Evolutionary conservation across 345 rosid genomes (phyloP), one percentile per base, ranked within the genome.

Genomic region (Anastatica hierochuntica): DNA sequence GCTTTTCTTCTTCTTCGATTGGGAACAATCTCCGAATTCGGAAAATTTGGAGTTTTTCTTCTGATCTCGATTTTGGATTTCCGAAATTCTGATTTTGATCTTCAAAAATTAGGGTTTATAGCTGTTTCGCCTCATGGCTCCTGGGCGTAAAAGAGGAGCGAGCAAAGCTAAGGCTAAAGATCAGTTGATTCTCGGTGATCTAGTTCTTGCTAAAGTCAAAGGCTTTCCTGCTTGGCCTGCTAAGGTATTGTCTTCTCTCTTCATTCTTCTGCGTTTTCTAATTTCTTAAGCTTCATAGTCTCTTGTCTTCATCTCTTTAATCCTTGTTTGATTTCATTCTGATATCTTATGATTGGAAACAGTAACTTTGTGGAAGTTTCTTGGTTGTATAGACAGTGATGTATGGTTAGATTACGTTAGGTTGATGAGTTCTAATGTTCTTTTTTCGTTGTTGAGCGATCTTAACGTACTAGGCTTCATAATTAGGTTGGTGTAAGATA

Each of bases 141-240:
- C 88, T 58, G 77, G 85, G 76, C 95, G 97, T 74, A 85, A 60
- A 68, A 85, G 46, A 68, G 97, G 86, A 72, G 88, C 70, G 62
- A 83, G 52, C 70, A 88, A 83, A 58, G 76, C 69, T 16, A 74
- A 62, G 42, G 64, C 56, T 3, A 79, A 75, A 80, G 73, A 64
- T 41, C 77, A 73, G 74, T 68, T 88, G 74, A 80, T 85, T 56
- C 51, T 85, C 60, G 98, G 98, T 64, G 97, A 88, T 83, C 94
- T 92, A 23, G 97, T 92, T 43, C 88, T 92, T 37, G 98, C 98
- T 46, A 92, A 78, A 73, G 95, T 88, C 69, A 92, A 92, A 82
- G 98, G 98, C 19, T 83, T 79, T 69, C 99, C 99, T 57, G 72
- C 77, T 73, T 94, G 99, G 99, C 99, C 99, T 64, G 99, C 99